Base-by-base conservation (phyloP, 352 stramenopile genomes). In the Globisporangium viniferum region DNA sequence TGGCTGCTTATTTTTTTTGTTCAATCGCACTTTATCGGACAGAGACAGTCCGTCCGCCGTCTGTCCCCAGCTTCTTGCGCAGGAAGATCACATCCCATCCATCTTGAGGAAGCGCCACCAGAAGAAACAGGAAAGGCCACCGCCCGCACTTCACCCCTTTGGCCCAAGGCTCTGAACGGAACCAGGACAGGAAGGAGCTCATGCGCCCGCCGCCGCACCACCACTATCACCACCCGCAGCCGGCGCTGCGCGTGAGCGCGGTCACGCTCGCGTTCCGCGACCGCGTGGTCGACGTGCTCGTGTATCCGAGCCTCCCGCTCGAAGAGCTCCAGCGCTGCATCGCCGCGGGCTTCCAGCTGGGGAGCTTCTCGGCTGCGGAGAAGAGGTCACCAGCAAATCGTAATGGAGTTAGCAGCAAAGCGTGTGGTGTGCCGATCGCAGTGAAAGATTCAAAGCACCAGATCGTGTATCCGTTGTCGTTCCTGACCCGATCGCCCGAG, bases 401-500 rank as follows among this genome's bases (percentile, higher is more conserved):
- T 76, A 31, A 27, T 84, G 41, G 59, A 46, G 18, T 68, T 76
- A 59, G 68, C 56, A 49, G 68, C 66, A 49, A 76, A 7, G n/a
- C 44, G 24, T 12, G 22, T 29, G 62, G n/a, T 2, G 5, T 24
- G 8, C 61, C 60, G 22, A 64, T 81, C 35, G 76, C 78, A 22
- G 59, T 82, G 61, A 72, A 70, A 46, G 69, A 84, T 36, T 44
- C 61, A 33, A 58, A 67, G 15, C 62, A 64, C 44, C 58, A 72
- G 73, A 74, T 92, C 9, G 75, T 92, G 41, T 93, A 87, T 64
- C 85, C 87, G 64, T 67, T 92, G 31, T 93, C 87, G 67, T 75
- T 95, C 36, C 62, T 95, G 39, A 75, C 76, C 27, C 77, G 70
- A 58, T 76, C 76, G 27, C 85, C 85, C 0, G 70, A 76, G 60